Conservation (phyloP, 176 grass and related monocot species). For the Musa troglodytarum region DNA sequence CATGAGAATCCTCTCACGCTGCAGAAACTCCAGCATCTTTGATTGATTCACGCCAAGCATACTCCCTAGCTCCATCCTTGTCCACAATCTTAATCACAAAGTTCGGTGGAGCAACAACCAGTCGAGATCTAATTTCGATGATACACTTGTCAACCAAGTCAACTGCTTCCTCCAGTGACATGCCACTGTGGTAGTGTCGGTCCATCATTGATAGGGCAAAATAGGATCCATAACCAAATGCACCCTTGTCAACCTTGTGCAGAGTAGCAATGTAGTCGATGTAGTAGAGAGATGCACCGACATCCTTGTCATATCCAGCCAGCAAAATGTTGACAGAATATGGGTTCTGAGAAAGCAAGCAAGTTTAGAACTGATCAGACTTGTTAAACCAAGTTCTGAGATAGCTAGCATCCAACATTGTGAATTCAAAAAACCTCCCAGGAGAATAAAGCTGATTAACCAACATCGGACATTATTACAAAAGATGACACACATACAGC, state of each 20-base stretch:
- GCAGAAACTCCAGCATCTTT: conserved; percentile 14
- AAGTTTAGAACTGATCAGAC: not conserved
- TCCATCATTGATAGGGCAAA: conserved; percentile 85
- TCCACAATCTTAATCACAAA: conserved; percentile 58
- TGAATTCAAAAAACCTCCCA: not conserved
- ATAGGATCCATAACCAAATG: conserved; percentile 73
- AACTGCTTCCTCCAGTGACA: conserved; percentile 71
- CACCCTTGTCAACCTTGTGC: conserved; percentile 89
- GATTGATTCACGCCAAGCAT: conserved; percentile 42
- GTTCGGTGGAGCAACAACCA: conserved; percentile 75
- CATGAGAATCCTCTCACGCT: not conserved
- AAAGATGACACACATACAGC: not conserved
- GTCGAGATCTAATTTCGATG: conserved; percentile 59
- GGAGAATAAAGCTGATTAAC: not conserved
- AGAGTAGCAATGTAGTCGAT: conserved; percentile 87
- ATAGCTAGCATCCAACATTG: too few relatives aligned
- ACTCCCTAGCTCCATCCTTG: conserved; percentile 48
- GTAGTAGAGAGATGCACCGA: conserved; percentile 75
- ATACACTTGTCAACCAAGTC: conserved; percentile 83
- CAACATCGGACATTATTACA: not conserved
- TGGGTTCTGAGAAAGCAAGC: conserved; percentile 45
- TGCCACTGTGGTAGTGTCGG: conserved; percentile 58
- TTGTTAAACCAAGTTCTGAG: too few relatives aligned
- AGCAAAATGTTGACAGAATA: conserved; percentile 74
- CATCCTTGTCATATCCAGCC: conserved; percentile 66